phyloP scores from a whole-genome alignment of 1,284 basidiomycete genomes.

The Hemileia vastatrix region DNA sequence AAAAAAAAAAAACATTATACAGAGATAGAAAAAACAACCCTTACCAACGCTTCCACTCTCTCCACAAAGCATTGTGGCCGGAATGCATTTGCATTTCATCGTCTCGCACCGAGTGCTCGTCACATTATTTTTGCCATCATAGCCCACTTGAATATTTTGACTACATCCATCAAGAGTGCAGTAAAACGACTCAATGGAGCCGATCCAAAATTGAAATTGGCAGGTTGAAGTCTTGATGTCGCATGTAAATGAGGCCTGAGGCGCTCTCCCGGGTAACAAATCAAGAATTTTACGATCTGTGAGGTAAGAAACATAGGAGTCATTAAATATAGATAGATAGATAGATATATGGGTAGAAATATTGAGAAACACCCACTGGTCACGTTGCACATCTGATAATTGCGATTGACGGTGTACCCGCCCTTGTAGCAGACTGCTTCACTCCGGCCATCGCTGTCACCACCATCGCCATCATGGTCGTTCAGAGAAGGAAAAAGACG shows the following conservation, averaged over 20 bases:
- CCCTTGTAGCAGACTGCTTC: constrained; percentile 92
- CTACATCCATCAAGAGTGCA: constrained; percentile 66
- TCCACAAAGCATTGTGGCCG: constrained; percentile 85
- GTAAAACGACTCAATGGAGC: constrained; percentile 86
- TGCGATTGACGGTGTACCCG: constrained; percentile 78
- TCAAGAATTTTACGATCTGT: constrained; percentile 78
- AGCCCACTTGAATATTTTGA: constrained; percentile 50
- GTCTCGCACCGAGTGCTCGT: constrained; percentile 69
- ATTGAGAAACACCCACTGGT: constrained; percentile 60
- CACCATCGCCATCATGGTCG: constrained; percentile 45
- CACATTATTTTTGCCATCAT: constrained; percentile 55
- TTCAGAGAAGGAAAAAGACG: constrained; percentile 31
- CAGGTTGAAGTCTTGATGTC: constrained; percentile 55
- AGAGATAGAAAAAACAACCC: too few relatives aligned
- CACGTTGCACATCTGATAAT: constrained; percentile 95
- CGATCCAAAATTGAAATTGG: constrained; percentile 96
- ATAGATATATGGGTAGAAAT: background rate
- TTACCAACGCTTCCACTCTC: constrained; percentile 85
- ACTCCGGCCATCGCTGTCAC: constrained; percentile 48
- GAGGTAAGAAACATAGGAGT: background rate
- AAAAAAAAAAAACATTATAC: too few relatives aligned
- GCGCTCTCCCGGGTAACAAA: constrained; percentile 73
- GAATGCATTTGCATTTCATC: constrained; percentile 81
- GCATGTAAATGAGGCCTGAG: constrained; percentile 92
- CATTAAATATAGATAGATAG: background rate